Conservation (phyloP, 192 early-diverging fungal genomes). For the Gamsiella multidivaricata region DNA sequence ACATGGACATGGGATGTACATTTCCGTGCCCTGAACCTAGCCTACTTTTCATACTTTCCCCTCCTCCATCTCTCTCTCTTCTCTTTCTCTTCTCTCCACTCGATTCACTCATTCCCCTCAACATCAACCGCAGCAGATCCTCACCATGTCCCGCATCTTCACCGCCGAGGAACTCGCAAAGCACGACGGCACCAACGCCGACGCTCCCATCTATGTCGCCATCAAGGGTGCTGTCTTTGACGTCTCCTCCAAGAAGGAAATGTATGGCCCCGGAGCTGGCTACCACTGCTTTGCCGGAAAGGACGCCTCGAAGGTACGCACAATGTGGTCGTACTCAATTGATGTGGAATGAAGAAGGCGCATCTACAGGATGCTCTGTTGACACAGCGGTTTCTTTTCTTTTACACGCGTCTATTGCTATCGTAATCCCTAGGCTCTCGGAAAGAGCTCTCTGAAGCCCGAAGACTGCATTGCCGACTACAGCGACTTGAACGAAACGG, state of each 20-base stretch:
- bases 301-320: slow-evolving; percentile 76
- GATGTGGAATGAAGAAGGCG: neutral
- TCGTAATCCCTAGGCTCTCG: slow-evolving; percentile 69
- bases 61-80: neutral
- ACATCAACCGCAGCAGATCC: neutral
- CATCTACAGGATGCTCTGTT: neutral
- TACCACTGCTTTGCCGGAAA: slow-evolving; percentile 86
- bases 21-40: neutral
- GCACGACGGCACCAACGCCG: slow-evolving; percentile 69
- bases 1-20: too few species aligned
- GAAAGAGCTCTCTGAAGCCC: slow-evolving; percentile 70
- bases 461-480: slow-evolving; percentile 80
- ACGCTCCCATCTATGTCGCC: slow-evolving; percentile 78
- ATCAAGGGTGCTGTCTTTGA: slow-evolving; percentile 87
- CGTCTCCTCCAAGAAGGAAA: slow-evolving; percentile 68
- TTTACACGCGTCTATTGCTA: neutral
- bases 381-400: neutral
- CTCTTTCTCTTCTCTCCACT: neutral
- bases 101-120: neutral
- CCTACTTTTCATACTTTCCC: neutral
- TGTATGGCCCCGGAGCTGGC: slow-evolving; percentile 75
- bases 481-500: slow-evolving; percentile 72
- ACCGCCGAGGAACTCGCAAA: slow-evolving; percentile 34
- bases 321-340: too few species aligned
- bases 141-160: slow-evolving; percentile 10